phyloP scores from a whole-genome alignment of 2,329 filamentous ascomycete species.

The Monilinia vaccinii-corymbosi region DNA sequence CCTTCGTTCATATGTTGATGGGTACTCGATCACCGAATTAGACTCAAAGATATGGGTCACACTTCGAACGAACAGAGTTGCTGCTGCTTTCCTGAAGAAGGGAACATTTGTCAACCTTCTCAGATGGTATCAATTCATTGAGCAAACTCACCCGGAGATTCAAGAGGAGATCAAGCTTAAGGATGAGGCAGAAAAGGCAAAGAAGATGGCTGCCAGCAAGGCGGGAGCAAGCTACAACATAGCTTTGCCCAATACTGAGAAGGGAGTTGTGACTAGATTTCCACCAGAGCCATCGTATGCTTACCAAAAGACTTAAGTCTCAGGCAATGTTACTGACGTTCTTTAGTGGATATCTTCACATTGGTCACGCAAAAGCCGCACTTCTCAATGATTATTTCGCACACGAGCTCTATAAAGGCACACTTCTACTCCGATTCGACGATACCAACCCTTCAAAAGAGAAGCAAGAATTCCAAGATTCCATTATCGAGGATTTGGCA shows the following conservation, averaged over 20 bases:
- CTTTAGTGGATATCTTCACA: slow-evolving; percentile 70
- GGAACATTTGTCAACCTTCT: slow-evolving; percentile 66
- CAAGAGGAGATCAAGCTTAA: slow-evolving; percentile 60
- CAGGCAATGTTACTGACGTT: slow-evolving; percentile 11
- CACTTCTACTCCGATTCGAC: slow-evolving; percentile 84
- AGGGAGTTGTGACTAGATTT: slow-evolving; percentile 87
- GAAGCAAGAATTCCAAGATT: slow-evolving; percentile 91
- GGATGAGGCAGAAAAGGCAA: slow-evolving; percentile 59
- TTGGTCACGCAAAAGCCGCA: slow-evolving; percentile 90
- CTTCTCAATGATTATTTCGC: slow-evolving; percentile 95
- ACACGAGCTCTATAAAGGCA: slow-evolving; percentile 86
- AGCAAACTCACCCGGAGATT: slow-evolving; percentile 71
- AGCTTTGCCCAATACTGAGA: slow-evolving; percentile 71
- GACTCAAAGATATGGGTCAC: slow-evolving; percentile 80
- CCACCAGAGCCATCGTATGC: slow-evolving; percentile 82
- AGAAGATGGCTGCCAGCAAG: slow-evolving; percentile 60
- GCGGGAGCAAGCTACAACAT: slow-evolving; percentile 85
- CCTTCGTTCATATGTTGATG: slow-evolving; percentile 76
- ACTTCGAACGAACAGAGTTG: slow-evolving; percentile 76
- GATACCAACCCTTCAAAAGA: slow-evolving; percentile 97
- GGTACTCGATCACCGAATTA: slow-evolving; percentile 66
- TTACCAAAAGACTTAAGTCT: neutral
- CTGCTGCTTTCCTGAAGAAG: slow-evolving; percentile 71
- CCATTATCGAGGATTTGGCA: slow-evolving; percentile 83
- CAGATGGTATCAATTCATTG: slow-evolving; percentile 82